Evolutionary conservation across 345 rosid genomes (phyloP).

Genomic region (Populus tremula): DNA sequence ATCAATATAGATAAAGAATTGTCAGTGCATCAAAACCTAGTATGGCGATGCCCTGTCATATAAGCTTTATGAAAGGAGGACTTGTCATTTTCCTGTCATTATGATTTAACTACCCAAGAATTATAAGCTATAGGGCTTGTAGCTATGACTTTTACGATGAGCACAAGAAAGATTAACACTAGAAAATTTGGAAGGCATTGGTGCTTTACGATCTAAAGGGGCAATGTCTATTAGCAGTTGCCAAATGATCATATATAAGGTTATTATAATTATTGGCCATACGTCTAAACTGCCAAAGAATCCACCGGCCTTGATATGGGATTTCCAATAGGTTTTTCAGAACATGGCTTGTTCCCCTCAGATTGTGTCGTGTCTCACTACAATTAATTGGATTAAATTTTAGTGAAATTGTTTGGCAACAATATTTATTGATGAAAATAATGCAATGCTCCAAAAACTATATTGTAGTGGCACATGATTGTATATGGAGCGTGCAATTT

Average conservation of each 20-base stretch:
- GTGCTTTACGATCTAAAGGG: neutral
- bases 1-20: no score
- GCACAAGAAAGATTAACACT: neutral
- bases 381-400: no score
- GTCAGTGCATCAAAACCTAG: no score
- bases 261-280: neutral
- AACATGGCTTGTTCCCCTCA: neutral
- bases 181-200: neutral
- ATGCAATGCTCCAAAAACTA: neutral
- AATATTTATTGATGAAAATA: neutral
- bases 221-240: neutral
- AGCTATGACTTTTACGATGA: neutral
- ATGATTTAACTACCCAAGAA: neutral
- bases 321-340: conserved; percentile 1
- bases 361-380: no score
- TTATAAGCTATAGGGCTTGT: neutral
- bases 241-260: neutral
- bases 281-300: neutral
- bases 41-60: neutral
- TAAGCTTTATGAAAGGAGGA: neutral
- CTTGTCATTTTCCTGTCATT: neutral
- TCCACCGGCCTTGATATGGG: conserved; percentile 1
- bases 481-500: neutral
- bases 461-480: neutral
- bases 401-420: no score